These are phyloP conservation scores for Acanthamoeba triangularis DNA, from an alignment of 208 protist species.

Conservation along the genomic window DNA sequence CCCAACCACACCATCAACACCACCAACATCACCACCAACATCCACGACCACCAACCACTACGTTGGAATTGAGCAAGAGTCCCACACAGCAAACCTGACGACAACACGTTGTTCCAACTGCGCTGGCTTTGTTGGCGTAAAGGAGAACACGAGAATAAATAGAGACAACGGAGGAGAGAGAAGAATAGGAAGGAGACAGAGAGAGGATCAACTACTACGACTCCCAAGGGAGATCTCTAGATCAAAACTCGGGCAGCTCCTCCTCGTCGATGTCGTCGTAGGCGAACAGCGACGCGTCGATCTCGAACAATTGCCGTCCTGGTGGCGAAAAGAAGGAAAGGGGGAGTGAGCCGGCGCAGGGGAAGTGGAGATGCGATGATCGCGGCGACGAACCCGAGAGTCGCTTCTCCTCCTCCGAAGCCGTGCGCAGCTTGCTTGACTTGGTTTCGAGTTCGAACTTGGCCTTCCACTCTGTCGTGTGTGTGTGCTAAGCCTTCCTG, in stretches of 20 bases:
- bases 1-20: not conserved
- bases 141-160: not conserved
- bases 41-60: not conserved
- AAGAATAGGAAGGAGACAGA: not conserved
- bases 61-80: too few species aligned
- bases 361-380: not conserved
- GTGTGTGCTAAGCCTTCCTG: not conserved
- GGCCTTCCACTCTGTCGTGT: conserved; percentile 21
- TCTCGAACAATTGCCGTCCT: conserved; percentile 57
- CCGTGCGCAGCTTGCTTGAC: not conserved
- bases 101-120: too few species aligned
- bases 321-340: too few species aligned
- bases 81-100: too few species aligned
- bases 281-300: conserved; percentile 37
- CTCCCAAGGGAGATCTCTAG: too few species aligned
- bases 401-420: conserved; percentile 1
- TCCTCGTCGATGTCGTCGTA: conserved; percentile 5
- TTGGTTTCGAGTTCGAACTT: conserved; percentile 24
- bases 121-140: too few species aligned
- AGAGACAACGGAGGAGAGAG: not conserved
- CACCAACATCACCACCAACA: not conserved
- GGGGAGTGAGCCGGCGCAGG: not conserved
- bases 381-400: not conserved
- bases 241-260: conserved; percentile 40
- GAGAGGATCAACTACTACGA: not conserved